Conservation (phyloP, 2,329 filamentous ascomycete species). For the Botrytis tulipae region DNA sequence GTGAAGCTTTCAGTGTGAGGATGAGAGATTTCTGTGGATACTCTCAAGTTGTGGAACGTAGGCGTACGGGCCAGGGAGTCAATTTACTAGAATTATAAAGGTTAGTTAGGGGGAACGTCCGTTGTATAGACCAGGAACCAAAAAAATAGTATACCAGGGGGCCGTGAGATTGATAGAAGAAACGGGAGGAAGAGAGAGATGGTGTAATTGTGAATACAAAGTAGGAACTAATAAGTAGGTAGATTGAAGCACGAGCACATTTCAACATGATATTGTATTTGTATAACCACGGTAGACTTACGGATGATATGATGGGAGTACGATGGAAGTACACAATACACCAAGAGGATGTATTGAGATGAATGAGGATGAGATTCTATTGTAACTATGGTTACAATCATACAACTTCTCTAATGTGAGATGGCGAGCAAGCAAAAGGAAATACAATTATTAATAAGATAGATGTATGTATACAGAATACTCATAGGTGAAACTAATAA, state of each 20-base stretch:
- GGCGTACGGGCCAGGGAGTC: background rate
- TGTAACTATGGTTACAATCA: background rate
- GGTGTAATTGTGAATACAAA: background rate
- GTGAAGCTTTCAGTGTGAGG: constrained; percentile 12
- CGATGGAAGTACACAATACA: background rate
- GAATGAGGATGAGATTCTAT: background rate
- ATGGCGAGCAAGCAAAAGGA: constrained; percentile 7
- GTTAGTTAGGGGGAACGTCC: constrained; percentile 11
- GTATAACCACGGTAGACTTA: constrained; percentile 8
- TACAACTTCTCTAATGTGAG: background rate
- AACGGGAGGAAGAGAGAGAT: background rate
- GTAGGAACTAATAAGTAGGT: background rate
- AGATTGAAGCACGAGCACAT: constrained; percentile 1
- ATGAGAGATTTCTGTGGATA: constrained; percentile 11
- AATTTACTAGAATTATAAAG: background rate
- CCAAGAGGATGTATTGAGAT: constrained; percentile 12
- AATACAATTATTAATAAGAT: background rate
- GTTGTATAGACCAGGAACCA: constrained; percentile 14
- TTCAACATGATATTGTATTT: constrained; percentile 1
- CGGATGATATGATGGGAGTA: background rate
- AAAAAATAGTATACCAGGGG: background rate
- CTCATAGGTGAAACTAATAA: background rate
- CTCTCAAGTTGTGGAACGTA: constrained; percentile 6
- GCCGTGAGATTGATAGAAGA: constrained; percentile 1
- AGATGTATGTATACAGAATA: background rate